Evolutionary conservation across 768 basidiomycete genomes (phyloP).

Genomic region (Galerina sulciceps): DNA sequence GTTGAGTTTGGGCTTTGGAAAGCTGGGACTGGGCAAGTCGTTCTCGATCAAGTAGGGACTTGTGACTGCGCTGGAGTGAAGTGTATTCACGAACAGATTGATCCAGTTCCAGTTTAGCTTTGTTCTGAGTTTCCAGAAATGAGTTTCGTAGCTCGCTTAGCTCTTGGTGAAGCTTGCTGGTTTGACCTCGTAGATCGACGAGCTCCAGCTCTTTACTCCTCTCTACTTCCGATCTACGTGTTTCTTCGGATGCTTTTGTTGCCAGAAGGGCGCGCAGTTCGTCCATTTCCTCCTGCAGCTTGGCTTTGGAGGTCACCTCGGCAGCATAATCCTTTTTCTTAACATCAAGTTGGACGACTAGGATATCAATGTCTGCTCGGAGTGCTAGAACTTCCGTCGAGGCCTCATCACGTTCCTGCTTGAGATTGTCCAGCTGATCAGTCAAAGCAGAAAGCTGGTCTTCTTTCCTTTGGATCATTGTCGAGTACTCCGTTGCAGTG

Average conservation of each 20-base stretch:
- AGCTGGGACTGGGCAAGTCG: constrained; percentile 54
- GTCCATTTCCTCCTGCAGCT: constrained; percentile 83
- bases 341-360: constrained; percentile 64
- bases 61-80: constrained; percentile 62
- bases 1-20: constrained; percentile 47
- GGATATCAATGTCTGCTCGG: constrained; percentile 69
- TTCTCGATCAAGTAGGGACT: constrained; percentile 67
- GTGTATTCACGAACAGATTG: constrained; percentile 61
- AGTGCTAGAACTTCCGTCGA: constrained; percentile 68
- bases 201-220: constrained; percentile 90
- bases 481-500: constrained; percentile 75
- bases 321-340: constrained; percentile 55
- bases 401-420: constrained; percentile 56
- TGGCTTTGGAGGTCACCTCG: constrained; percentile 53
- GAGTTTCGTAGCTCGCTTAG: constrained; percentile 65
- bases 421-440: constrained; percentile 56
- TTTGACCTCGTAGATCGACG: constrained; percentile 66
- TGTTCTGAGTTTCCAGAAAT: constrained; percentile 69
- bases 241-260: constrained; percentile 87
- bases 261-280: constrained; percentile 83
- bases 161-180: constrained; percentile 63
- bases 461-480: constrained; percentile 78
- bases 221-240: constrained; percentile 80
- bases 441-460: constrained; percentile 62
- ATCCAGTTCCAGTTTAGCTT: constrained; percentile 79